Percentiles rank a stretch among this genome's conserved stretches.
These are phyloP conservation scores for Trifolium fragiferum DNA, from an alignment of 306 rosid species.

Conservation along the genomic window DNA sequence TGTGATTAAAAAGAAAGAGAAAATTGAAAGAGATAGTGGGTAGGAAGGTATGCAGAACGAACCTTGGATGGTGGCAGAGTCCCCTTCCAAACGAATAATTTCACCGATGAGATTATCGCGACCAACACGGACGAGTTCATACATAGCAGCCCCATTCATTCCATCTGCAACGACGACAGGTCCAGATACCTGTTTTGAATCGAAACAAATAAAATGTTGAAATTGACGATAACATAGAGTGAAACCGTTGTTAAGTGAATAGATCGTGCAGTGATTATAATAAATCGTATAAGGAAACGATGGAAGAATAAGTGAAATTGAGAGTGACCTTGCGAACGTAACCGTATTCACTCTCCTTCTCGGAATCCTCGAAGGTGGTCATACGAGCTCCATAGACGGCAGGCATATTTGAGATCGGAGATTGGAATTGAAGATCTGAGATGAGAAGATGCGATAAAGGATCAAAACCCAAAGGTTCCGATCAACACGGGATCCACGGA, in stretches of 20 bases:
- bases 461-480: slow-evolving; percentile 48
- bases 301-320: not conserved
- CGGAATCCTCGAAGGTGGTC: slow-evolving; percentile 94
- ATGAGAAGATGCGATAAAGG: slow-evolving; percentile 7
- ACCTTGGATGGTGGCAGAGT: slow-evolving; percentile 99
- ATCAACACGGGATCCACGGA: slow-evolving; percentile 4
- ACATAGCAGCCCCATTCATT: slow-evolving; percentile 99
- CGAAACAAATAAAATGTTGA: too few species aligned
- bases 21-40: too few species aligned
- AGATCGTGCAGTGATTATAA: not conserved
- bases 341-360: slow-evolving; percentile 99
- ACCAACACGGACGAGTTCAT: slow-evolving; percentile 96
- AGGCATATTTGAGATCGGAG: slow-evolving; percentile 66
- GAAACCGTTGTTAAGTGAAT: too few species aligned
- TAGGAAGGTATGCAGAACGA: slow-evolving; percentile 11
- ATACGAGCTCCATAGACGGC: slow-evolving; percentile 85
- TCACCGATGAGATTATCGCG: slow-evolving; percentile 92
- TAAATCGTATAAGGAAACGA: not conserved
- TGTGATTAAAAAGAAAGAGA: not conserved
- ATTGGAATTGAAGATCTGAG: slow-evolving; percentile 45
- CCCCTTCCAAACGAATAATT: slow-evolving; percentile 94
- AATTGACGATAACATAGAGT: too few species aligned
- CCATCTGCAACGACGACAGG: slow-evolving; percentile 99
- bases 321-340: slow-evolving; percentile 88
- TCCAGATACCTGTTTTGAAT: slow-evolving; percentile 83